Evolutionary conservation across 1,284 basidiomycete species (phyloP).

Genomic region (Ustilago curta): DNA sequence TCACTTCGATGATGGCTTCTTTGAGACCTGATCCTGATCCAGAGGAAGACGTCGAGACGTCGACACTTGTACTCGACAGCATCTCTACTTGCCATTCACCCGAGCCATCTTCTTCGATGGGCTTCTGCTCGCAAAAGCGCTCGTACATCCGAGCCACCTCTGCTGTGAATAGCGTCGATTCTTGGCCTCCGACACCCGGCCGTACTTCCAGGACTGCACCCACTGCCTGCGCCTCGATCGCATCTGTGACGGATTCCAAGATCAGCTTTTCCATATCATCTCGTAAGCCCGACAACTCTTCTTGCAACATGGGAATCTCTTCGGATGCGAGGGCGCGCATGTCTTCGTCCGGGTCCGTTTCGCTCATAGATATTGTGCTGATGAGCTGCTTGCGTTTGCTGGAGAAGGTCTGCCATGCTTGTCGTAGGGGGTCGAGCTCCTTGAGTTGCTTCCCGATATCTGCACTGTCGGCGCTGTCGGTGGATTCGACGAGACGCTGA

Average conservation of each 20-base stretch:
- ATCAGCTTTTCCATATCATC: slow-evolving; percentile 78
- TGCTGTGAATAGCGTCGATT: slow-evolving; percentile 83
- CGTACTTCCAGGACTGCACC: slow-evolving; percentile 90
- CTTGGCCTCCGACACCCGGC: slow-evolving; percentile 90
- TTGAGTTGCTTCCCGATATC: slow-evolving; percentile 69
- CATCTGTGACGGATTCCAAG: slow-evolving; percentile 72
- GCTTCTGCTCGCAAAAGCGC: slow-evolving; percentile 71
- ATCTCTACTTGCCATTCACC: slow-evolving; percentile 58
- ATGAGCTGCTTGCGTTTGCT: slow-evolving; percentile 72
- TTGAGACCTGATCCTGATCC: slow-evolving; percentile 76
- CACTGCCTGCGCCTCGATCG: slow-evolving; percentile 76
- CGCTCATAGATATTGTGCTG: slow-evolving; percentile 36
- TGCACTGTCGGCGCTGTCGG: slow-evolving; percentile 22
- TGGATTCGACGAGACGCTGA: slow-evolving; percentile 25
- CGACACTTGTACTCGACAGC: slow-evolving; percentile 57
- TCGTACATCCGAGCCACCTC: slow-evolving; percentile 87
- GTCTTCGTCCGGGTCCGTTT: slow-evolving; percentile 73
- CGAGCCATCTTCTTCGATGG: slow-evolving; percentile 32
- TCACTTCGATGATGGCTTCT: slow-evolving; percentile 86
- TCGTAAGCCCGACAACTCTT: slow-evolving; percentile 73
- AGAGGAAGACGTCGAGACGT: slow-evolving; percentile 51
- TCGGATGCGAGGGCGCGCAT: slow-evolving; percentile 82
- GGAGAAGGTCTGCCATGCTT: slow-evolving; percentile 74
- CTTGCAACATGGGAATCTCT: slow-evolving; percentile 76
- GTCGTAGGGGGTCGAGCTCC: slow-evolving; percentile 73